Evolutionary conservation across 1,139 yeast genomes (phyloP), one percentile per base, ranked within the genome.

Genomic region (Hemisphaericaspora lyxosophila): DNA sequence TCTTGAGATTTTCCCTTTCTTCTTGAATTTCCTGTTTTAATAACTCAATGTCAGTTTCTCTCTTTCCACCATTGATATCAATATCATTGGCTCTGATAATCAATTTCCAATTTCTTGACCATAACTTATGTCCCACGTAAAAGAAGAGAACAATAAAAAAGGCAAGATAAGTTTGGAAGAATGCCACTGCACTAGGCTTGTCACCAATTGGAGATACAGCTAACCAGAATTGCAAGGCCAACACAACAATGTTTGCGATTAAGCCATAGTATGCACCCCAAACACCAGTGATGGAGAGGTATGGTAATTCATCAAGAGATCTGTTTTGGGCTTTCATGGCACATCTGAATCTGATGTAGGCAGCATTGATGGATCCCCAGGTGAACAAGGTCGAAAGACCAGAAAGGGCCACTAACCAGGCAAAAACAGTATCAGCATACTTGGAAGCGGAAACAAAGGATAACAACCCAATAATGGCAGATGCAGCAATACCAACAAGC

Each of bases 301-400:
- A 70, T 4, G 73, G 73, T 35, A 70, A 57, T 39, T 69, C 74
- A 19, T 52, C 52, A 14, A 57, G 43, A 13, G 55, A 42, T 45
- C 70, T 55, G 25, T 52, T 53, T 45, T 66, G 70, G 17, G 44
- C 47, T 27, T 44, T 49, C 55, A 67, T 50, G 4, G 70, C 74
- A 46, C 58, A 46, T 49, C 75, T 60, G 48, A 65, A 68, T 41
- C 74, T 52, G 24, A 67, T 49, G 43, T 62, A 72, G 12, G 72
- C 60, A n/a, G 60, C 57, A 17, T 67, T 57, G 36, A 68, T 62
- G 37, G 67, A 59, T 42, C 67, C 69, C 74, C 74, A 70, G 7
- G 72, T 64, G 49, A 69, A 68, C 31, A 69, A 49, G 14, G 74
- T 66, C 2, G 73, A 66, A 38, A 70, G 54, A 5, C 73, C 74